Base-by-base conservation (phyloP, 768 basidiomycete species). In the Austroboletus festivus region DNA sequence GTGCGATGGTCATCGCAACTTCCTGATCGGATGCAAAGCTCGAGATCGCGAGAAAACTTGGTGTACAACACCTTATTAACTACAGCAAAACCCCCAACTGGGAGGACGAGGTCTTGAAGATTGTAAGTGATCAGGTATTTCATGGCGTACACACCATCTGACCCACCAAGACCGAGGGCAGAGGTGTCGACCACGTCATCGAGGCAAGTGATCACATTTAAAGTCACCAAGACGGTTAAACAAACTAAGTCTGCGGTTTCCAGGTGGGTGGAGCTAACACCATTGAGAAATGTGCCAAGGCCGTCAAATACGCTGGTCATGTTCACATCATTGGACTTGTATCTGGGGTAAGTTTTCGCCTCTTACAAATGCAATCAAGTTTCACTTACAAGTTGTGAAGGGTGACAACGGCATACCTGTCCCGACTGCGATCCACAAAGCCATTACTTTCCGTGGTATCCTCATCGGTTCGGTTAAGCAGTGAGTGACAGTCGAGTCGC, bases 21-120 rank as follows among this genome's bases (percentile, higher is more conserved):
- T 85, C 83, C 1, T 85, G 82, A 1, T 81, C 81, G 0, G 81
- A 85, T 54, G 72, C 75, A 40, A 88, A 87, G 56, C 70, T 85
- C 15, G 70, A 76, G 50, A 52, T 76, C 23, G 81, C 74, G 9
- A 64, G 69, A 38, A 72, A 72, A 38, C 73, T 83, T 18, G 82
- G 84, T 19, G 75, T 71, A 12, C 71, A 74, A 13, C 68, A 81
- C 46, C 55, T 77, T 18, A 81, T 86, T 68, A 84, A 86, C 68
- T 86, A 86, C 62, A 78, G 72, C 48, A 76, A 65, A 51, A 71
- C 67, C 1, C 75, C 78, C 2, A 61, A 82, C 35, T 86, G 84
- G 84, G 78, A 82, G 34, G 61, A 76, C 30, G 74, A 81, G 53
- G 77, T 75, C 2, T 49, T 71, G 26, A 62, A 66, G 48, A 64